phyloP scores from a whole-genome alignment of 2,329 filamentous ascomycete species.

The Beauveria rudraprayagi region DNA sequence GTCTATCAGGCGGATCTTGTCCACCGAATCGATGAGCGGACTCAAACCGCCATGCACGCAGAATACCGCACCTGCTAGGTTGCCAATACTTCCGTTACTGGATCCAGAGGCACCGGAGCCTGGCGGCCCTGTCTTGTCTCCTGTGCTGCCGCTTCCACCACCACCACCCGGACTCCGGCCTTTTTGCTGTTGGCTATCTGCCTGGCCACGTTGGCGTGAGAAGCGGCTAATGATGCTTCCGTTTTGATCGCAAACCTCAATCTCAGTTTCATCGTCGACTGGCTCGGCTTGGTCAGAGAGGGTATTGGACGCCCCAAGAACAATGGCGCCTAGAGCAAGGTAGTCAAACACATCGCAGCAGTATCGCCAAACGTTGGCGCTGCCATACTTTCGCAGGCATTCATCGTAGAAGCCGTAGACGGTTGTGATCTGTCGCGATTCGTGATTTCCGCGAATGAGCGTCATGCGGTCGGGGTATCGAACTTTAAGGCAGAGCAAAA shows the following conservation, averaged over 20 bases:
- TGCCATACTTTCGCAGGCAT: slow-evolving; percentile 91
- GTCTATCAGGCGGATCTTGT: slow-evolving; percentile 91
- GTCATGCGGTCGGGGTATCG: slow-evolving; percentile 97
- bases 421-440: slow-evolving; percentile 92
- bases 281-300: slow-evolving; percentile 41
- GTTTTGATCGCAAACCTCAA: slow-evolving; percentile 82
- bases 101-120: slow-evolving; percentile 71
- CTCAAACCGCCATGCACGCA: slow-evolving; percentile 94
- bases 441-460: slow-evolving; percentile 88
- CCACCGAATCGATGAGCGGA: slow-evolving; percentile 83
- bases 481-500: slow-evolving; percentile 92
- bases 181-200: slow-evolving; percentile 17
- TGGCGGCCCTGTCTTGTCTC: slow-evolving; percentile 55
- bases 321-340: slow-evolving; percentile 79
- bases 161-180: slow-evolving; percentile 21
- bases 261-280: slow-evolving; percentile 70
- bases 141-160: slow-evolving; percentile 14
- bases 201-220: slow-evolving; percentile 37
- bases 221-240: slow-evolving; percentile 72
- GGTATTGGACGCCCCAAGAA: slow-evolving; percentile 73
- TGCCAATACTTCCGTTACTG: slow-evolving; percentile 55
- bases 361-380: slow-evolving; percentile 92
- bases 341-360: slow-evolving; percentile 99
- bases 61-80: slow-evolving; percentile 73
- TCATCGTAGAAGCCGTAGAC: slow-evolving; percentile 99